A percentile compares a stretch with the other conserved stretches of the same genome.
Evolutionary conservation across 805 yeast genomes (phyloP).

Genomic region (Cyberlindnera meyerae): DNA sequence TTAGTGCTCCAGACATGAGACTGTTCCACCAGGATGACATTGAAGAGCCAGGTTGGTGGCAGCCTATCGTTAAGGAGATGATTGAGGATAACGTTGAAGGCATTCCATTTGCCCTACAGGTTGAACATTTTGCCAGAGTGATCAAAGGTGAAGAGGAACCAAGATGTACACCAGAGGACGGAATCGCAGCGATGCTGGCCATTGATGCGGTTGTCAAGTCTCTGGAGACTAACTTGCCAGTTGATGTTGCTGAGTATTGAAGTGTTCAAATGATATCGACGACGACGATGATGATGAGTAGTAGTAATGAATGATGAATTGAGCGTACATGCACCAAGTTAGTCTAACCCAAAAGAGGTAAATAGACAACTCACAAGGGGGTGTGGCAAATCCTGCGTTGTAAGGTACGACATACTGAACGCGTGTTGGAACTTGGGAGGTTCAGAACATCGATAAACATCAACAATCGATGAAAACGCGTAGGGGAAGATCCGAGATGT

Average conservation of each 20-base stretch:
- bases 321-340: too few species aligned
- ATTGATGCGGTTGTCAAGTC: conserved; percentile 20
- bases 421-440: too few species aligned
- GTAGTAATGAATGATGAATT: too few species aligned
- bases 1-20: conserved; percentile 16
- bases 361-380: too few species aligned
- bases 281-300: too few species aligned
- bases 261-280: too few species aligned
- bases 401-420: too few species aligned
- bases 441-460: too few species aligned
- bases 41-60: conserved; percentile 15
- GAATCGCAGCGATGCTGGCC: conserved; percentile 18
- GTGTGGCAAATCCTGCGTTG: too few species aligned
- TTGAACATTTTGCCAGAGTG: conserved; percentile 19
- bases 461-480: too few species aligned
- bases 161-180: conserved; percentile 19
- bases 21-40: conserved; percentile 16
- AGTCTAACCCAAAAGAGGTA: too few species aligned
- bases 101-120: conserved; percentile 16
- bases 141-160: conserved; percentile 15
- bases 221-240: conserved; percentile 12
- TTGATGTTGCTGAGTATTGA: conserved; percentile 11
- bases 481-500: too few species aligned
- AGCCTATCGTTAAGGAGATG: conserved; percentile 10
- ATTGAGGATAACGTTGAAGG: conserved; percentile 11